Base-by-base conservation (phyloP, 768 basidiomycete species). In the Termitomyces sp. region DNA sequence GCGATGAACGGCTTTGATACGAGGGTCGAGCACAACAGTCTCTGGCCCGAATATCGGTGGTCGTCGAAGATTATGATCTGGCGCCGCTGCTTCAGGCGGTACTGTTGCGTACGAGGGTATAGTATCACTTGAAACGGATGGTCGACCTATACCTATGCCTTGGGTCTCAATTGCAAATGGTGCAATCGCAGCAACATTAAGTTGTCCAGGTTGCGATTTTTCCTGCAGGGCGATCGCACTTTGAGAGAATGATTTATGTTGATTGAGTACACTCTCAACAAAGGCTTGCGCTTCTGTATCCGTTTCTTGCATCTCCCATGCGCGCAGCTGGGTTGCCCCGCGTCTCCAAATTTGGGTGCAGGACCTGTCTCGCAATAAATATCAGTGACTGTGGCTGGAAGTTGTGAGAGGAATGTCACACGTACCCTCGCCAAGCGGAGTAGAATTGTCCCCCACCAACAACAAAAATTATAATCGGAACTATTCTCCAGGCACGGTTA, bases 21-120 rank as follows among this genome's bases (percentile, higher is more conserved):
- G 65, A 50, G 72, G 74, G 55, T 78, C 77, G 46, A 69, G 64
- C 41, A 77, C 71, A 39, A 72, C 70, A 39, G 66, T 65, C 62
- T 76, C 74, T 6, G 75, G 75, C n/a, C 77, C 77, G 60, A 76
- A 76, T n/a, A 76, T 61, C 15, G 71, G 36, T 52, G 34, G 34
- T 50, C 49, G 33, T 9, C 44, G 39, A 44, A 67, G 64, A 12
- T 64, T 58, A 18, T 62, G 65, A 46, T 36, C 36, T 30, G 49
- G 16, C 18, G 11, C 11, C 24, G 9, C 6, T 41, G 8, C 9
- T 13, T n/a, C 46, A 24, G 53, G 46, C 12, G 47, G 37, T 31
- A 20, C 31, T 16, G 45, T 51, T 27, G 20, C 36, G n/a, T 52
- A 55, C 33, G 57, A 57, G 15, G 61, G 44, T 45, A 61, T 37